phyloP scores from a whole-genome alignment of 2,329 filamentous ascomycete genomes.

The Ophiostoma quercus region DNA sequence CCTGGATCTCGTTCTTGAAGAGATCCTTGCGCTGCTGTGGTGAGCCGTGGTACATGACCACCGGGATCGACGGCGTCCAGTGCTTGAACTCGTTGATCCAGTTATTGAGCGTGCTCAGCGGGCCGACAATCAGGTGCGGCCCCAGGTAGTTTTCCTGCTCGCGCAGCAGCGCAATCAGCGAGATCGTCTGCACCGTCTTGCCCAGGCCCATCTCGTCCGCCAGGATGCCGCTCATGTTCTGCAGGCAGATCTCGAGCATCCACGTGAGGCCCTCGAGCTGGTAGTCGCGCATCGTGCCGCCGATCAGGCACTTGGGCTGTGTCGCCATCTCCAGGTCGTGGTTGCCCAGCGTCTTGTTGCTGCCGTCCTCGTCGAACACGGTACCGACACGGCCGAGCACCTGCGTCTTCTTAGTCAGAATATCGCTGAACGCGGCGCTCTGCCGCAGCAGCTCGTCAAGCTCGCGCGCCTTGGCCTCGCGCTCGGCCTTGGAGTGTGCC shows the following conservation, averaged over 20 bases:
- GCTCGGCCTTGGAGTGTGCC: constrained; percentile 46
- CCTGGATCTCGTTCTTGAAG: constrained; percentile 65
- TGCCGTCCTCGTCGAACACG: constrained; percentile 42
- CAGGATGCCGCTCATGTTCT: constrained; percentile 84
- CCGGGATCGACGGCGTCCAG: constrained; percentile 85
- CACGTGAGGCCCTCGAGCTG: constrained; percentile 92
- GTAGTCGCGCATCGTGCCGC: constrained; percentile 88
- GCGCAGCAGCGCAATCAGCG: constrained; percentile 77
- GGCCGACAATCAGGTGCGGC: constrained; percentile 85
- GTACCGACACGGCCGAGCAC: constrained; percentile 58
- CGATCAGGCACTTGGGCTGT: constrained; percentile 78
- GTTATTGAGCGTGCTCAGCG: constrained; percentile 85
- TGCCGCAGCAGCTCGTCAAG: constrained; percentile 56
- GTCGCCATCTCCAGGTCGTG: constrained; percentile 71
- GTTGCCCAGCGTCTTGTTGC: constrained; percentile 54
- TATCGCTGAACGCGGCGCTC: constrained; percentile 57
- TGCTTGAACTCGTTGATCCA: constrained; percentile 92
- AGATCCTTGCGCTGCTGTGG: constrained; percentile 71
- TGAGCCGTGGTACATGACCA: constrained; percentile 83
- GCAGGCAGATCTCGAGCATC: constrained; percentile 76
- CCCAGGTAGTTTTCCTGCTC: constrained; percentile 79
- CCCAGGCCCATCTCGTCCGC: constrained; percentile 90
- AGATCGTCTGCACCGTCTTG: constrained; percentile 89
- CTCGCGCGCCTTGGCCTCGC: constrained; percentile 54
- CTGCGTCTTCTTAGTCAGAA: constrained; percentile 59